Conservation (phyloP, 2,329 filamentous ascomycete genomes). For the Alternaria sp. region DNA sequence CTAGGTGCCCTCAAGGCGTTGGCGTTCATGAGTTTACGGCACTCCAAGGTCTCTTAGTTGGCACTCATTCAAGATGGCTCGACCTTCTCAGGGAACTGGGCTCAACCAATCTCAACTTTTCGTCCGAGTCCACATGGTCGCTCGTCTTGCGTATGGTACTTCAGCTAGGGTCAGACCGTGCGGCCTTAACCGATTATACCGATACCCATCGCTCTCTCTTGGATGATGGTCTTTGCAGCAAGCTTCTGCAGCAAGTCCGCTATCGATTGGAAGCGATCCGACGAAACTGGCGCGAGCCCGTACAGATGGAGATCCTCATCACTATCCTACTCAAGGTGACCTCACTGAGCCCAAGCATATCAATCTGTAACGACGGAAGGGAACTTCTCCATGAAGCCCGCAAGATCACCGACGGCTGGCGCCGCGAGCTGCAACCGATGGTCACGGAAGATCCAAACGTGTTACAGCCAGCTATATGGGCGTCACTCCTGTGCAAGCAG, state of each 20-base stretch:
- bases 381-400: constrained; percentile 53
- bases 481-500: constrained; percentile 62
- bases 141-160: constrained; percentile 61
- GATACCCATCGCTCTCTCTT: constrained; percentile 57
- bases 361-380: constrained; percentile 6
- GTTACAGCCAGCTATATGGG: constrained; percentile 58
- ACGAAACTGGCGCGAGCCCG: constrained; percentile 64
- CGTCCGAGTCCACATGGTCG: constrained; percentile 56
- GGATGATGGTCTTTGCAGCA: constrained; percentile 58
- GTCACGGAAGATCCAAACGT: constrained; percentile 49
- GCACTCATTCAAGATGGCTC: constrained; percentile 56
- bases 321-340: constrained; percentile 56
- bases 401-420: constrained; percentile 58
- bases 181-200: constrained; percentile 36
- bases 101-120: constrained; percentile 65
- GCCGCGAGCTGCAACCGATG: constrained; percentile 52
- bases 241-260: constrained; percentile 57
- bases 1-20: constrained; percentile 55
- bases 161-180: constrained; percentile 61
- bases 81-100: constrained; percentile 59
- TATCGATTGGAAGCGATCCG: constrained; percentile 55
- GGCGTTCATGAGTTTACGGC: constrained; percentile 61
- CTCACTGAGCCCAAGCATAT: constrained; percentile 31
- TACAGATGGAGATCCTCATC: constrained; percentile 65
- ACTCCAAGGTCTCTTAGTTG: constrained; percentile 57